phyloP scores from a whole-genome alignment of 768 basidiomycete genomes.

The Leccinum longicurvipes region DNA sequence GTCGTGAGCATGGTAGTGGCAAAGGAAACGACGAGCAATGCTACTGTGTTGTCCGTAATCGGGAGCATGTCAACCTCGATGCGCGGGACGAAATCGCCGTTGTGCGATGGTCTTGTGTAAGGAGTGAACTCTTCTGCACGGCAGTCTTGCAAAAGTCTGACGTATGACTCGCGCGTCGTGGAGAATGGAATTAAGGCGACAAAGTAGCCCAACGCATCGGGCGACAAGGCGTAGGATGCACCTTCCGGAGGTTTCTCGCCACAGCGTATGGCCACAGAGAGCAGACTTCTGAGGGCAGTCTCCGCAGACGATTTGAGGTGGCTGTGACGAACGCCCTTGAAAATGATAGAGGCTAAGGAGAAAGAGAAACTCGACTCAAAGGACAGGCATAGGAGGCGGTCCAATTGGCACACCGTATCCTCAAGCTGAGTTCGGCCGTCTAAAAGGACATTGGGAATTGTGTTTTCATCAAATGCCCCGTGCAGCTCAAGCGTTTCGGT shows the following conservation, averaged over 20 bases:
- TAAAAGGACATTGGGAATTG: constrained; percentile 57
- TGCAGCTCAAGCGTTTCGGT: constrained; percentile 62
- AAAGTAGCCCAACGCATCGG: constrained; percentile 74
- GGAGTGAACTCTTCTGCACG: constrained; percentile 48
- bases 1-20: constrained; percentile 69
- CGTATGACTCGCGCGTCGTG: constrained; percentile 52
- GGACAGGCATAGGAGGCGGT: constrained; percentile 67
- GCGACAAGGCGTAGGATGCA: constrained; percentile 42
- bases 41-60: constrained; percentile 56
- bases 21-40: constrained; percentile 73
- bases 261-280: constrained; percentile 56
- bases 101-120: constrained; percentile 35
- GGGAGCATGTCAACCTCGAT: constrained; percentile 59
- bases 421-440: constrained; percentile 63
- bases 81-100: constrained; percentile 47
- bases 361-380: constrained; percentile 82
- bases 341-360: constrained; percentile 75
- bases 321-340: constrained; percentile 79
- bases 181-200: constrained; percentile 72
- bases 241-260: constrained; percentile 37
- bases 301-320: constrained; percentile 60
- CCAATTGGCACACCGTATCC: constrained; percentile 67
- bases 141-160: constrained; percentile 61
- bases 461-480: constrained; percentile 51
- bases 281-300: constrained; percentile 56